Conservation (phyloP, 768 basidiomycete genomes). For the Termitomyces sp. region DNA sequence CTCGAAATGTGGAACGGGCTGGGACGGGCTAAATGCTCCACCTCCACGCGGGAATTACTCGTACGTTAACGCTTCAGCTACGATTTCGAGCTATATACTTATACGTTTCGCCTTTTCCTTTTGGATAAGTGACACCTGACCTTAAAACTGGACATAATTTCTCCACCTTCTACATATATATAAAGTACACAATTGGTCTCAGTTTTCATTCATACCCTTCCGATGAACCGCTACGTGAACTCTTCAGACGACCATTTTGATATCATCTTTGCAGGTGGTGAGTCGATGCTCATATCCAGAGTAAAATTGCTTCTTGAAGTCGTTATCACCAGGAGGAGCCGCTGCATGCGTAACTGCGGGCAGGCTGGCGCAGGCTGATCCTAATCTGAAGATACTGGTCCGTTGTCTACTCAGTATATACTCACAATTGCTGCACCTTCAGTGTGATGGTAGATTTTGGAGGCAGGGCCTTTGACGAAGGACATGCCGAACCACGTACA, state of each 20-base stretch:
- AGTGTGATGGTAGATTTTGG: conserved; percentile 37
- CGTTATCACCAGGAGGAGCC: conserved; percentile 38
- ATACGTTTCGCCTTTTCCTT: not conserved
- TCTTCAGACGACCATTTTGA: conserved; percentile 27
- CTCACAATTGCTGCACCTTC: not conserved
- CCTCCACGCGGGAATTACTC: not conserved
- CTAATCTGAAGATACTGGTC: conserved; percentile 52
- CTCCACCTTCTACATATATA: not conserved
- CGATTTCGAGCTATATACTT: not conserved
- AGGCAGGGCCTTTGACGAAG: conserved; percentile 51
- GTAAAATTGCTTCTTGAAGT: not conserved
- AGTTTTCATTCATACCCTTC: not conserved
- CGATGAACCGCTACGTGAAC: not conserved
- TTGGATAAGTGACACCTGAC: not conserved
- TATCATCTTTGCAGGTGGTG: conserved; percentile 59
- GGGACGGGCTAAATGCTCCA: no score
- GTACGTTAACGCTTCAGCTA: not conserved
- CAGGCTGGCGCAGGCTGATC: conserved; percentile 50
- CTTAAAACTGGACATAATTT: not conserved
- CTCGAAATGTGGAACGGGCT: not conserved
- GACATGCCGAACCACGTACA: conserved; percentile 46
- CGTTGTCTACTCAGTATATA: conserved; percentile 2
- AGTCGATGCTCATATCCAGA: not conserved
- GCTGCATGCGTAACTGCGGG: conserved; percentile 55
- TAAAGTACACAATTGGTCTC: not conserved